Evolutionary conservation across 352 stramenopile species (phyloP), one percentile per base, ranked within the genome.

Genomic region (Pseudoperonospora humuli): DNA sequence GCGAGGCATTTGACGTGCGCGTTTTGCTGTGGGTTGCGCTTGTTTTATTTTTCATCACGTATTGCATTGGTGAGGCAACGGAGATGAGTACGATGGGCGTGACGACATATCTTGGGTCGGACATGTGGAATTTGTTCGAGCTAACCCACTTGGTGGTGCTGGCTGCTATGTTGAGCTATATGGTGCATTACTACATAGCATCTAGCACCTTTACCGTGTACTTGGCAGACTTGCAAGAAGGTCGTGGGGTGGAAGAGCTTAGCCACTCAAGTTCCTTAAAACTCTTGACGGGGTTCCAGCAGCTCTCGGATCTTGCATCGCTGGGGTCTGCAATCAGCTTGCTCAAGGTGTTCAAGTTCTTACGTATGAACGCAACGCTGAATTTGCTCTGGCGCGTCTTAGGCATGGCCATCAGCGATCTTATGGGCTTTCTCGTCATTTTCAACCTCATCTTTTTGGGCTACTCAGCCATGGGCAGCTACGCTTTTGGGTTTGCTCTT

Each of bases 121-220:
- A 93, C 52, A 85, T 90, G 72, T 93, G 81, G 81, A 93, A 93
- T 62, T 28, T 93, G 5, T 93, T 93, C 50, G 81, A 93, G 44
- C 60, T 93, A 10, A 76, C 66, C 23, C 81, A 93, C 43, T 50
- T 93, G 25, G 50, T 75, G 11, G 58, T 88, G 7, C 42, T 93
- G 21, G 64, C 66, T 17, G 74, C 54, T 4, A 42, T 90, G 21
- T 45, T 93, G n/a, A 65, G 62, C 29, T 78, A 81, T 41, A 70
- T 81, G 49, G 75, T 73, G 35, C 67, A 66, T 20, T 90, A 83
- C 39, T 88, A 86, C 41, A 42, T 79, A 18, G 72, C 72, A 10
- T 88, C 70, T 11, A 67, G 50, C 10, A 63, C 32, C 17, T 86
- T 84, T 40, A 61, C 61, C 6, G 17, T 50, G 1, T 70, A 89